Percentiles rank a stretch among this genome's conserved stretches.
phyloP scores from a whole-genome alignment of 305 asterid genomes.

The Petunia hybrid region DNA sequence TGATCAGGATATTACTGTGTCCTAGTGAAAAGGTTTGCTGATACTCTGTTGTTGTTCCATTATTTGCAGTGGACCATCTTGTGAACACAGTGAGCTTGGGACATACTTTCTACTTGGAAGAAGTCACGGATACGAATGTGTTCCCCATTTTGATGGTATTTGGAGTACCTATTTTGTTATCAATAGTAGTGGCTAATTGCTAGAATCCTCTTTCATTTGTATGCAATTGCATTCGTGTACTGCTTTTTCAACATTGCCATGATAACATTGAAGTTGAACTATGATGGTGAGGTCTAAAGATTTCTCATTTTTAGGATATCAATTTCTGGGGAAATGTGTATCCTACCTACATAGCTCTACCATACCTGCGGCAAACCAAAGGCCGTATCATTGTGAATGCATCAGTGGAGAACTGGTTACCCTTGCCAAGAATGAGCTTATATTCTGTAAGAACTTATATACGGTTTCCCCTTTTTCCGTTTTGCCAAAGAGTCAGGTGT shows the following conservation, averaged over 20 bases:
- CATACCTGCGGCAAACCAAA: conserved; percentile 63
- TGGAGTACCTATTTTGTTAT: not conserved
- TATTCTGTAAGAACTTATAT: conserved; percentile 62
- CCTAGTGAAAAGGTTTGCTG: not conserved
- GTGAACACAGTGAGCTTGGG: conserved; percentile 86
- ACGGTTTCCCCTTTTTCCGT: not conserved
- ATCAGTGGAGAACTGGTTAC: conserved; percentile 87
- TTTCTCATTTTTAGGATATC: conserved; percentile 62
- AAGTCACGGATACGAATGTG: conserved; percentile 67
- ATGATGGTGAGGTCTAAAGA: not conserved
- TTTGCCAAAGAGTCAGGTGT: not conserved
- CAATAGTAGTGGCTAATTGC: not conserved
- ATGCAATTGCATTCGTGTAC: not conserved
- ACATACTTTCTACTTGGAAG: conserved; percentile 87
- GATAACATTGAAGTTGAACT: not conserved
- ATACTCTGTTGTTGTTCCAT: not conserved
- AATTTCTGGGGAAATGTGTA: conserved; percentile 94
- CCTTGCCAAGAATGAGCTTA: conserved; percentile 89
- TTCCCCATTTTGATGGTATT: conserved; percentile 80
- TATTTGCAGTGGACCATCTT: conserved; percentile 83
- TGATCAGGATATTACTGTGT: not conserved
- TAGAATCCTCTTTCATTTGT: not conserved
- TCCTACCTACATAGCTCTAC: conserved; percentile 84
- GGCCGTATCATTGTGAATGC: conserved; percentile 87
- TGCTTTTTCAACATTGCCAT: not conserved